Conservation (phyloP, 2,329 filamentous ascomycete genomes). For the Epichloe aotearoae region DNA sequence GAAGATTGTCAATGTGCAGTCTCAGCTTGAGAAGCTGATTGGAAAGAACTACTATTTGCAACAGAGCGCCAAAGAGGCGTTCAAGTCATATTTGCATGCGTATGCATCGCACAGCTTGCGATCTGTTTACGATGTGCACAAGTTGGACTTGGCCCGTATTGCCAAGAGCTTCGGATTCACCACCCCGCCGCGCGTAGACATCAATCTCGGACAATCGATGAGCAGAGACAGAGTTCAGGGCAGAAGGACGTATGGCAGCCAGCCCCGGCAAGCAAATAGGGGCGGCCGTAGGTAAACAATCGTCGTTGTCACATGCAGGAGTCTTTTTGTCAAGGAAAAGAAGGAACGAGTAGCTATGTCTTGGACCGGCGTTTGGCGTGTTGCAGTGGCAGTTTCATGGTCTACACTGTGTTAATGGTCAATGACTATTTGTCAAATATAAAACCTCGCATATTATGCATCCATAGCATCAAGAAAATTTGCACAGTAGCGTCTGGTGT, state of each 20-base stretch:
- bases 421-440: background rate
- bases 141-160: slow-evolving; percentile 70
- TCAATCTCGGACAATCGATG: slow-evolving; percentile 71
- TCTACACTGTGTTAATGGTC: background rate
- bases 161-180: slow-evolving; percentile 74
- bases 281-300: slow-evolving; percentile 6
- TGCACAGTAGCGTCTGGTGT: too few relatives aligned
- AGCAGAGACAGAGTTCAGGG: slow-evolving; percentile 52
- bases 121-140: slow-evolving; percentile 63
- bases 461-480: background rate
- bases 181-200: slow-evolving; percentile 69
- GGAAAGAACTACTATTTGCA: slow-evolving; percentile 94
- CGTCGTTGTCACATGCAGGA: background rate
- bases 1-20: slow-evolving; percentile 83
- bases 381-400: background rate
- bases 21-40: slow-evolving; percentile 88
- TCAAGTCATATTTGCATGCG: slow-evolving; percentile 84
- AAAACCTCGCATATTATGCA: background rate
- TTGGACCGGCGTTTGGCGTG: slow-evolving; percentile 4
- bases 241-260: slow-evolving; percentile 62
- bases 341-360: background rate
- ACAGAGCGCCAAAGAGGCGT: slow-evolving; percentile 67
- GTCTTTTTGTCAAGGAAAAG: background rate
- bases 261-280: slow-evolving; percentile 47
- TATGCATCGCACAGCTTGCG: slow-evolving; percentile 62